Base-by-base conservation (phyloP, 805 yeast species). In the Lipomyces spencermartinsiae region DNA sequence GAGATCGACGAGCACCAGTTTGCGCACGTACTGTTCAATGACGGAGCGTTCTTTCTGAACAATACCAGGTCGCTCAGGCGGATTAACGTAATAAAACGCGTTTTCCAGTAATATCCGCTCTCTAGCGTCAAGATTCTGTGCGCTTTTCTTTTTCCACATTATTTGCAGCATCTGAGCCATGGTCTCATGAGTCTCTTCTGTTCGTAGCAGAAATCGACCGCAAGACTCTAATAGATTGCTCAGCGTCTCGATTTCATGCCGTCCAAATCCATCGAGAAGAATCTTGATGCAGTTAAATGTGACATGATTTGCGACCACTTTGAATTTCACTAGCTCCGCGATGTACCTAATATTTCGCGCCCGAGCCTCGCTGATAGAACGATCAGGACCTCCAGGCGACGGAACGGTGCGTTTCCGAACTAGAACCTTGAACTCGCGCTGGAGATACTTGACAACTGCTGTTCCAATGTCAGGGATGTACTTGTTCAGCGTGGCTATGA, bases 301-400 rank as follows among this genome's bases (percentile, higher is more conserved):
- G 66, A 89, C 82, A 76, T 87, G 88, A n/a, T 83, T 80, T 0
- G 97, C 94, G 16, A 92, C 81, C 68, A 92, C 77, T 72, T 85
- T 86, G 76, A 93, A 93, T 75, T 91, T 92, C 39, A 89, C 85
- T 79, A 93, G 80, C 74, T 93, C 97, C 60, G 87, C 80, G 71
- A 91, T 87, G 72, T 90, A 89, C 29, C 83, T 81, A 49, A 91
- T 83, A 71, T 84, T 70, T 35, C 71, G 68, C 14, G 71, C 29
- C 29, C 78, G 64, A 16, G 65, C 49, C 51, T 67, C 70, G 4
- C 51, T 46, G 7, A 64, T 29, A 12, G 61, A 60, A 6, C 68
- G 62, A 22, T 71, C 71, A 9, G 64, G 29, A 25, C 56, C 63
- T 35, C 57, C 66, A 8, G 61, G 14, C 43, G 43, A 56, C 19